Base-by-base conservation (phyloP, 2,329 filamentous ascomycete genomes). In the Colletotrichum tropicale region DNA sequence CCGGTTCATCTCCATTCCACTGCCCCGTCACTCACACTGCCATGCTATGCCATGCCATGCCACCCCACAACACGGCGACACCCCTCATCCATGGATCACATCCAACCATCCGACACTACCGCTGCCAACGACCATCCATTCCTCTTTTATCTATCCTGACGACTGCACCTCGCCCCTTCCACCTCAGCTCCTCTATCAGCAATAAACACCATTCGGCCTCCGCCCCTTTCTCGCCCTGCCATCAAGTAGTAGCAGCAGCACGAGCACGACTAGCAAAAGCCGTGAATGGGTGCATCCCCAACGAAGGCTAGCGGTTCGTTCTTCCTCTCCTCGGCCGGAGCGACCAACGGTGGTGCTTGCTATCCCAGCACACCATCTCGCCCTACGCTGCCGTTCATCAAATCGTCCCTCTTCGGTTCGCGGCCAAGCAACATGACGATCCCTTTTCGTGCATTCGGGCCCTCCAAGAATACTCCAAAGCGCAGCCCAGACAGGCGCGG, bases 31-130 rank as follows among this genome's bases (percentile, higher is more conserved):
- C 43, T 13, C n/a, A 52, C 43, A 52, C 43, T 52, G 43, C 43
- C 43, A 21, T 48, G 43, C 43, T 6, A 48, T 38, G 38, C 43
- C 43, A 48, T 38, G 38, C 43, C 43, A 48, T 52, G 43, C 43
- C 71, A 36, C 69, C 62, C 70, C 70, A 66, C 56, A 72, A 67
- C 55, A 52, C 56, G 62, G 65, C 64, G 26, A 43, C 62, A 56
- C 34, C 18, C 30, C 12, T 65, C n/a, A 48, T 68, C 70, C 28
- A 68, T 67, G 43, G n/a, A 21, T 52, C 43, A 52, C 43, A 52
- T 21, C 43, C 43, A 52, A 52, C 36, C 52, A 72, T 48, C 12
- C 24, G 48, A 18, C 6, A 65, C 30, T 52, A 34, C 21, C 34
- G 30, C 26, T 52, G 43, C 28, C 34, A 55, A 58, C 66, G 30